Conservation (phyloP, 768 basidiomycete genomes). For the Plicaturopsis crispa region DNA sequence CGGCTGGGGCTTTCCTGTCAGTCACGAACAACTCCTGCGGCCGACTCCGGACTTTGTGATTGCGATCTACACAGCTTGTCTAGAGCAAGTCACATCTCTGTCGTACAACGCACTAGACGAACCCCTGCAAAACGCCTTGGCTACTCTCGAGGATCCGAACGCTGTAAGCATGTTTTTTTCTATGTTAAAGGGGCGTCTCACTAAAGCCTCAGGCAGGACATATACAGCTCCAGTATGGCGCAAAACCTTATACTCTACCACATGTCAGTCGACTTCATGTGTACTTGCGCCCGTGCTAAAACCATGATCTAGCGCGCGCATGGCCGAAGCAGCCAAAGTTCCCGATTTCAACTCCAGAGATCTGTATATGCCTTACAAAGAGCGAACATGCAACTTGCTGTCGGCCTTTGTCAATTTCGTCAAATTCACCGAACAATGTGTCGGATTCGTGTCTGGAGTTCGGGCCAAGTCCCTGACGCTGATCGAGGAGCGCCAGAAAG, state of each 20-base stretch:
- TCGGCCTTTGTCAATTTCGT: slow-evolving; percentile 92
- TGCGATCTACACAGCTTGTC: slow-evolving; percentile 60
- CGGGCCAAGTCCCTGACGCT: slow-evolving; percentile 50
- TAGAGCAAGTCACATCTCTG: slow-evolving; percentile 65
- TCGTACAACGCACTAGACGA: slow-evolving; percentile 49
- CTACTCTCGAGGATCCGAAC: slow-evolving; percentile 28
- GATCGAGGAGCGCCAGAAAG: slow-evolving; percentile 54
- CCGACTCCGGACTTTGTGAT: slow-evolving; percentile 70
- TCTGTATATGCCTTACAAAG: slow-evolving; percentile 61
- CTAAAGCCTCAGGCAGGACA: slow-evolving; percentile 38
- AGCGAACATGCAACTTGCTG: slow-evolving; percentile 67
- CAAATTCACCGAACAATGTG: slow-evolving; percentile 78
- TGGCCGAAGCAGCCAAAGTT: slow-evolving; percentile 66
- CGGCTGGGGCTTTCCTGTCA: slow-evolving; percentile 63
- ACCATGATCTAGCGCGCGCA: slow-evolving; percentile 40
- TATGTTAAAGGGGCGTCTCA: neutral
- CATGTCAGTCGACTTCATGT: slow-evolving; percentile 34
- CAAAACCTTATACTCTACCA: slow-evolving; percentile 66
- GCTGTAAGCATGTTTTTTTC: neutral
- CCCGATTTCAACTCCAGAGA: slow-evolving; percentile 76
- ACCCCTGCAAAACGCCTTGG: slow-evolving; percentile 48
- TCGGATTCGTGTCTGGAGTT: slow-evolving; percentile 52
- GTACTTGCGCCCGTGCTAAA: neutral
- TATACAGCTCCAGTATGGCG: slow-evolving; percentile 55
- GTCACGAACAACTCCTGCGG: slow-evolving; percentile 56